These are phyloP conservation scores for Collariella sp. DNA, from an alignment of 495 filamentous ascomycete species.

Conservation along the genomic window DNA sequence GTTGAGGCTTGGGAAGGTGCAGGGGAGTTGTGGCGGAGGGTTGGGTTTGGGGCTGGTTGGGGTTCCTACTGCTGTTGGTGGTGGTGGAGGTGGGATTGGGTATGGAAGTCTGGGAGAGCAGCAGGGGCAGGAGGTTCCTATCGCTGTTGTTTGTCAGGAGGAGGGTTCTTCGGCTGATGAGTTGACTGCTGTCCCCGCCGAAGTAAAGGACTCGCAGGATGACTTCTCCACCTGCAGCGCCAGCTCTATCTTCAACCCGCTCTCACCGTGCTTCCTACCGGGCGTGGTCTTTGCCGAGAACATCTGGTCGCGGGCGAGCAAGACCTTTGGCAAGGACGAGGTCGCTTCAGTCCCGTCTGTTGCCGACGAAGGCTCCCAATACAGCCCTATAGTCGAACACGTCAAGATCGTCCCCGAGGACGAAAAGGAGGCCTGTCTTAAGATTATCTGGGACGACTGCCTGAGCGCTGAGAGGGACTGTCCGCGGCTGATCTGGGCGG, in stretches of 20 bases:
- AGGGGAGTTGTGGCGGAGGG: constrained; percentile 34
- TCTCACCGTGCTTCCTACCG: constrained; percentile 10
- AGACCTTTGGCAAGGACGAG: neutral
- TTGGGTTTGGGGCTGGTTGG: constrained; percentile 22
- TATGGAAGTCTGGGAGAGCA: neutral
- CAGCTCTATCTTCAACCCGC: constrained; percentile 5
- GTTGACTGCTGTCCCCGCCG: neutral
- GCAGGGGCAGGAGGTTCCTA: neutral
- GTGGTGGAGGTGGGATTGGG: too few relatives aligned
- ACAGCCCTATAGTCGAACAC: too few relatives aligned
- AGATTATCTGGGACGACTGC: too few relatives aligned
- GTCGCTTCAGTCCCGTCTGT: neutral
- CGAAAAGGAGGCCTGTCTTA: neutral
- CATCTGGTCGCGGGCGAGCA: constrained; percentile 7
- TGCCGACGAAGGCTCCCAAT: neutral
- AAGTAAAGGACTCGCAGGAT: neutral
- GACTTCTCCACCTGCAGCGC: neutral
- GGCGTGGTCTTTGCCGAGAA: constrained; percentile 11
- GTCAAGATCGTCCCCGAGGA: neutral
- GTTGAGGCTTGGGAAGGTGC: constrained; percentile 36
- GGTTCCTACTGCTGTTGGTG: neutral
- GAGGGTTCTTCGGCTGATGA: too few relatives aligned
- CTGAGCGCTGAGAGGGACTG: too few relatives aligned
- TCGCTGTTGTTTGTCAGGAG: too few relatives aligned
- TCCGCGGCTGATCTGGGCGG: too few relatives aligned